A percentile compares a stretch with the other conserved stretches of the same genome.
Evolutionary conservation across 345 rosid genomes (phyloP).

Genomic region (Salix viminalis): DNA sequence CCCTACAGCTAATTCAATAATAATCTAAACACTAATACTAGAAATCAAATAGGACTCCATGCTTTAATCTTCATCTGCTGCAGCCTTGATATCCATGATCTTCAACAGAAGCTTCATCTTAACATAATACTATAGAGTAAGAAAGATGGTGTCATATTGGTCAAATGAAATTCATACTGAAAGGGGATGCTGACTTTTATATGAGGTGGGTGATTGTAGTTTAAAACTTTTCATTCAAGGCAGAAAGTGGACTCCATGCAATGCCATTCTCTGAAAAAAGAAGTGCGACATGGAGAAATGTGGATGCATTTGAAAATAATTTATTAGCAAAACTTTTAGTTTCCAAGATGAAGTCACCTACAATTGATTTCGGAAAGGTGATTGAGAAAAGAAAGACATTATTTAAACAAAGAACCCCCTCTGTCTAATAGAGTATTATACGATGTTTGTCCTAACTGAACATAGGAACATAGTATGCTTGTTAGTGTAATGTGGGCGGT

Average conservation of each 20-base stretch:
- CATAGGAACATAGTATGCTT: neutral
- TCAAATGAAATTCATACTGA: neutral
- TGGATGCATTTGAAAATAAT: neutral
- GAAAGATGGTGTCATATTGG: neutral
- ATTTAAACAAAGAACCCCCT: neutral
- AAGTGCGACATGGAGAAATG: neutral
- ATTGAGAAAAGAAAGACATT: neutral
- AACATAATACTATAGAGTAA: neutral
- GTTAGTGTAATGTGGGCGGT: neutral
- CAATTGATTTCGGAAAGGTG: neutral
- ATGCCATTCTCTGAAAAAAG: neutral
- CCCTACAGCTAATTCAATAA: no score
- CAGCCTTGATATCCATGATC: no score
- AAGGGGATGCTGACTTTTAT: neutral
- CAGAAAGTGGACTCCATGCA: constrained; percentile 1
- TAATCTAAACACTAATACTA: no score
- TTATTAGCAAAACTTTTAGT: neutral
- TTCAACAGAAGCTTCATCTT: neutral
- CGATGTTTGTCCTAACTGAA: neutral
- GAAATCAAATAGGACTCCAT: no score
- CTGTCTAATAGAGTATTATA: neutral
- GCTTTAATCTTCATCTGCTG: no score
- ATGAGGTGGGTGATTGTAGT: neutral
- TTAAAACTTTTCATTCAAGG: neutral
- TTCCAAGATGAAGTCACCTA: neutral